Evolutionary conservation across 306 rosid genomes (phyloP).

Genomic region (Alnus rubra): DNA sequence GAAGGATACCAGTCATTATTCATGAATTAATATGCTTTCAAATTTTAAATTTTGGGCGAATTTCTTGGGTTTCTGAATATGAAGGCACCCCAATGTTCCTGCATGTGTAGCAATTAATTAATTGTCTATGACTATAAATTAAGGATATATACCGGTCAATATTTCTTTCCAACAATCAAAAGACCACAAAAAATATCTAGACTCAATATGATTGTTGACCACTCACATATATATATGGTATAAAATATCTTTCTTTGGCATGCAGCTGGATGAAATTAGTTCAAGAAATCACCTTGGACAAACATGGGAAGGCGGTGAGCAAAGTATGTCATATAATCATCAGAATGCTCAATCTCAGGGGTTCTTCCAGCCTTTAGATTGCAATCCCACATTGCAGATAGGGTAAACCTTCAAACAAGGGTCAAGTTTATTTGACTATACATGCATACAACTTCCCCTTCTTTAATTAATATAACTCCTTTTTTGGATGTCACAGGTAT

Average conservation of each 20-base stretch:
- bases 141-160: background rate
- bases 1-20: background rate
- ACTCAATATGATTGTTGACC: background rate
- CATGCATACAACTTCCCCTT: background rate
- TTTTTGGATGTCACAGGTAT: constrained; percentile 27
- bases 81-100: background rate
- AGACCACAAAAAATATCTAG: background rate
- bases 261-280: constrained; percentile 77
- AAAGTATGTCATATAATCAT: constrained; percentile 60
- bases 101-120: too few relatives aligned
- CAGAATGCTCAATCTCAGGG: constrained; percentile 55
- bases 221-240: background rate
- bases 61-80: background rate
- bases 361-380: constrained; percentile 52
- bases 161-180: background rate
- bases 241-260: constrained; percentile 5
- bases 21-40: background rate
- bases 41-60: background rate
- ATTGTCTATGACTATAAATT: too few relatives aligned
- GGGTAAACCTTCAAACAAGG: constrained; percentile 37
- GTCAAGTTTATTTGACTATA: background rate
- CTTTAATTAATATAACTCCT: background rate
- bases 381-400: constrained; percentile 55
- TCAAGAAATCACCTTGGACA: constrained; percentile 65
- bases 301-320: constrained; percentile 80